Percentiles rank a stretch among this genome's conserved stretches.
phyloP scores from a whole-genome alignment of 257 asterid species.

The Nicotiana noctiflora region DNA sequence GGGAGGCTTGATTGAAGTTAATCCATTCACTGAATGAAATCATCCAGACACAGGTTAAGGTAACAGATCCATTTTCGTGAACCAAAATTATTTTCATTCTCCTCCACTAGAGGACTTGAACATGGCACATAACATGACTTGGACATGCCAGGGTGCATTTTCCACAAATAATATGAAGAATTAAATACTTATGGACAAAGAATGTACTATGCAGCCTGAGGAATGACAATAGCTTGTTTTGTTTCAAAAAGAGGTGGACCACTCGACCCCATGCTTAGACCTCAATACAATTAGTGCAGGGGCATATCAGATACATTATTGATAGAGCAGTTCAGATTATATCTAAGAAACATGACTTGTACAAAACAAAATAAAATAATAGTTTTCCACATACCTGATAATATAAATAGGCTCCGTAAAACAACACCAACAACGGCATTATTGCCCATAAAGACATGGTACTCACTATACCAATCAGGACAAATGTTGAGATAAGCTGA shows the following conservation, averaged over 20 bases:
- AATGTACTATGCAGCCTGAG: not conserved
- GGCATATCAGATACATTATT: not conserved
- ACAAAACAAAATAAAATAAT: not conserved
- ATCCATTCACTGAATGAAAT: not conserved
- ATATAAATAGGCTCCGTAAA: conserved; percentile 79
- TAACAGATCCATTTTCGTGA: not conserved
- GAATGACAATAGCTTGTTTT: not conserved
- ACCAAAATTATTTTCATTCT: not conserved
- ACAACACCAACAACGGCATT: conserved; percentile 87
- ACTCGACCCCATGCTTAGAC: not conserved
- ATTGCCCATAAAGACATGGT: conserved; percentile 96
- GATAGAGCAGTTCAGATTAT: not conserved
- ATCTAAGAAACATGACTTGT: not conserved
- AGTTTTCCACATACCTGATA: conserved; percentile 59
- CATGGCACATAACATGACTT: not conserved
- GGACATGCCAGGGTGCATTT: not conserved
- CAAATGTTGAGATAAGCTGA: conserved; percentile 89
- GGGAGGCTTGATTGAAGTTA: not conserved
- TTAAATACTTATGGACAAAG: not conserved
- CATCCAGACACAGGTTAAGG: not conserved
- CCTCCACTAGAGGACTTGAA: not conserved
- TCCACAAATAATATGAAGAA: not conserved
- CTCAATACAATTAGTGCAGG: not conserved
- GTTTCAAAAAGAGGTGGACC: not conserved
- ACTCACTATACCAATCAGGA: conserved; percentile 92